These are phyloP conservation scores for Galerina sulciceps DNA, from an alignment of 768 basidiomycete species.

Conservation along the genomic window DNA sequence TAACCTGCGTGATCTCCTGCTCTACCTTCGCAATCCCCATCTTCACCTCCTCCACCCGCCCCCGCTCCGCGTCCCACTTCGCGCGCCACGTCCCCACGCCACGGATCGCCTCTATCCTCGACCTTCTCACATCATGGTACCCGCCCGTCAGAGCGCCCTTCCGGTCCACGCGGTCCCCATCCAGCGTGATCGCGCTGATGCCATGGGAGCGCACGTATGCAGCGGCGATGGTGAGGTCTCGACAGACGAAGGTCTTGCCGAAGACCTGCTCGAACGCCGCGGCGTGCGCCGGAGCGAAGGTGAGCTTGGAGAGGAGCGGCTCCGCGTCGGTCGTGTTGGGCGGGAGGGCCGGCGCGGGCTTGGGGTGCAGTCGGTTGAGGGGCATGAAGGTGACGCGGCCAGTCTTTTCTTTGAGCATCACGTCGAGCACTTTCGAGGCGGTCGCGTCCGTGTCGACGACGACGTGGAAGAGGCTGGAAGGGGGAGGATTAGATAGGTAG, in stretches of 20 bases:
- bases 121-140: slow-evolving; percentile 90
- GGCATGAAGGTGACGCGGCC: slow-evolving; percentile 99
- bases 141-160: slow-evolving; percentile 97
- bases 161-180: slow-evolving; percentile 96
- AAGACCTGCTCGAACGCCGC: slow-evolving; percentile 98
- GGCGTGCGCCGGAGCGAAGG: slow-evolving; percentile 67
- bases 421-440: slow-evolving; percentile 86
- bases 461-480: slow-evolving; percentile 86
- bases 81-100: slow-evolving; percentile 74
- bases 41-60: slow-evolving; percentile 76
- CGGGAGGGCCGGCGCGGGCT: slow-evolving; percentile 52
- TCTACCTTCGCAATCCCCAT: slow-evolving; percentile 70
- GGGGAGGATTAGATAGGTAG: background rate
- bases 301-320: slow-evolving; percentile 82
- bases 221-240: slow-evolving; percentile 89
- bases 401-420: slow-evolving; percentile 92
- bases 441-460: slow-evolving; percentile 98
- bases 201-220: slow-evolving; percentile 94
- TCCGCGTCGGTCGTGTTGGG: slow-evolving; percentile 76
- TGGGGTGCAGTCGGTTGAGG: slow-evolving; percentile 89
- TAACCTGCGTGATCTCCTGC: slow-evolving; percentile 80
- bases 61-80: slow-evolving; percentile 69
- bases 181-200: slow-evolving; percentile 96
- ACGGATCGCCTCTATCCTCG: slow-evolving; percentile 87
- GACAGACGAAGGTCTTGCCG: slow-evolving; percentile 95